A percentile compares a stretch with the other conserved stretches of the same genome.
These are phyloP conservation scores for Aspergillus sp. DNA, from an alignment of 2,329 filamentous ascomycete species.

Conservation along the genomic window DNA sequence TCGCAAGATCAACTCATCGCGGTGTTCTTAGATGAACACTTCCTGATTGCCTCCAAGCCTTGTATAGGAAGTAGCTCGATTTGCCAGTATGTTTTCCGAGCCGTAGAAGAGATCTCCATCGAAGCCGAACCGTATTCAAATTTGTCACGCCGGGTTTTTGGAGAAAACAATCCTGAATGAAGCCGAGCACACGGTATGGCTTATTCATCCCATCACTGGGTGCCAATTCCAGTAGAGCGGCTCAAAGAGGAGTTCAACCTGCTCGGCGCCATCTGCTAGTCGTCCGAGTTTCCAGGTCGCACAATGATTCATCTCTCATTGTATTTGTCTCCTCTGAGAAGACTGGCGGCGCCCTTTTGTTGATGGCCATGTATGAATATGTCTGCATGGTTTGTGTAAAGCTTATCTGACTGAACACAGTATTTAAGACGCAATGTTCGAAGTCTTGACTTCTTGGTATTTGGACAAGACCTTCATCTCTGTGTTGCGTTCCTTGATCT, in stretches of 20 bases:
- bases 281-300: not conserved
- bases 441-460: slow-evolving; percentile 42
- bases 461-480: slow-evolving; percentile 47
- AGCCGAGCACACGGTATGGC: not conserved
- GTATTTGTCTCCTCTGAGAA: not conserved
- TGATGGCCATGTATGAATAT: not conserved
- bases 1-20: not conserved
- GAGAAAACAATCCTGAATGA: too few species aligned
- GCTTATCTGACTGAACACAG: not conserved
- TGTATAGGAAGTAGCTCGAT: not conserved
- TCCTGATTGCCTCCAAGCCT: not conserved
- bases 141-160: not conserved
- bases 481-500: slow-evolving; percentile 44
- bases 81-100: not conserved
- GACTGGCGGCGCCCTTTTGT: not conserved
- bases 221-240: not conserved
- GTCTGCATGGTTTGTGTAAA: not conserved
- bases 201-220: not conserved
- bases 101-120: not conserved
- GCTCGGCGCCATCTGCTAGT: not conserved
- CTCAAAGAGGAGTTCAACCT: not conserved
- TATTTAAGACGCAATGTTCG: slow-evolving; percentile 30
- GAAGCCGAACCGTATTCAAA: not conserved
- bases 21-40: not conserved
- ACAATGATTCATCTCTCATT: not conserved